Base-by-base conservation (phyloP, 2,329 filamentous ascomycete species). In the Pseudogymnoascus sp. region DNA sequence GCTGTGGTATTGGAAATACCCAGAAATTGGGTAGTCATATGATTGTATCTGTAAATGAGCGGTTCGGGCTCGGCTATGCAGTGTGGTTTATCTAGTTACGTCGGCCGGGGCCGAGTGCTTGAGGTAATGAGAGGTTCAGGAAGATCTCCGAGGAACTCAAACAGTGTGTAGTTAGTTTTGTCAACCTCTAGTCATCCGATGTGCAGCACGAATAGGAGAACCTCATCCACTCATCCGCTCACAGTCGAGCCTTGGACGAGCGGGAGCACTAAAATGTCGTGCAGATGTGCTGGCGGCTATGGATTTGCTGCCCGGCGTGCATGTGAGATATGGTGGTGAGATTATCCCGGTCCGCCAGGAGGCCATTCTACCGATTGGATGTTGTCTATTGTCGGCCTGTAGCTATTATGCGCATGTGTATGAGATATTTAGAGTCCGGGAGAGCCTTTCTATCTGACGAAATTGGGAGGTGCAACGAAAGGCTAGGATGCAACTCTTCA, bases 401-500 rank as follows among this genome's bases (percentile, higher is more conserved):
- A 55, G 15, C 7, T 21, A 55, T 33, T 55, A 55, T 33, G n/a
- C 29, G n/a, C 48, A 55, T 55, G 29, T 33, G 48, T 55, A 55
- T 55, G 48, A 55, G 48, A 55, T 55, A 55, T 55, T 55, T 55
- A 55, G 48, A 55, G 48, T 33, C 48, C 9, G n/a, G 2, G 48
- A 8, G 29, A 33, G 48, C 27, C 48, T 55, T 55, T 33, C 44
- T 17, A 55, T 55, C 48, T 55, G 27, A 17, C 48, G 27, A 55
- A 55, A 55, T 55, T 55, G 27, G 48, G 48, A 55, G 48, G 48
- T 55, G 63, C 63, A 63, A 62, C 63, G 66, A 62, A 64, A 65
- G 67, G 69, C 67, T 68, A 64, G 67, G 65, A 69, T 64, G 65
- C 68, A 66, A 68, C 71, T 71, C 71, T 68, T 68, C 66, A 68